A percentile compares a stretch with the other conserved stretches of the same genome.
Conservation (phyloP, 129 eudicot genomes). For the Helianthus annuus region DNA sequence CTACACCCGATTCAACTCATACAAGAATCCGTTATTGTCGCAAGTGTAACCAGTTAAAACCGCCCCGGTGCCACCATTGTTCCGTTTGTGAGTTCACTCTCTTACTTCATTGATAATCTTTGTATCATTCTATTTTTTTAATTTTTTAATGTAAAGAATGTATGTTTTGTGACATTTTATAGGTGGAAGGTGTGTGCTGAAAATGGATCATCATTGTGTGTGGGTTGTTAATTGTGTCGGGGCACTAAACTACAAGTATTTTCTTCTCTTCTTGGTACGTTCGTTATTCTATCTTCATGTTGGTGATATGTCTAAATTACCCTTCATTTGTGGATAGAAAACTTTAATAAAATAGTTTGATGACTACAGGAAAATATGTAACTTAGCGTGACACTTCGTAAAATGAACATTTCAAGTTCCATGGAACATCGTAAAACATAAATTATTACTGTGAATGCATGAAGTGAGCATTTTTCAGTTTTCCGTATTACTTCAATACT, state of each 20-base stretch:
- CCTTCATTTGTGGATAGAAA: slow-evolving; percentile 4
- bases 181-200: slow-evolving; percentile 99
- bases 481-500: too few species aligned
- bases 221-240: slow-evolving; percentile 99
- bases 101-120: background rate
- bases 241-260: slow-evolving; percentile 95
- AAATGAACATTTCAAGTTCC: slow-evolving; percentile 21
- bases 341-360: background rate
- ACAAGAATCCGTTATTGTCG: slow-evolving; percentile 71
- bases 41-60: slow-evolving; percentile 93
- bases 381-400: background rate
- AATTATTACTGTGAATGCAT: too few species aligned
- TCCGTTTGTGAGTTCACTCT: slow-evolving; percentile 73
- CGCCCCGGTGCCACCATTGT: slow-evolving; percentile 99
- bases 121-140: background rate
- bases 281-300: background rate
- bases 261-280: slow-evolving; percentile 94
- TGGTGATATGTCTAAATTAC: slow-evolving; percentile 16
- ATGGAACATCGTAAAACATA: slow-evolving; percentile 16
- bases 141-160: slow-evolving; percentile 6
- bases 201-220: slow-evolving; percentile 99
- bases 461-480: too few species aligned
- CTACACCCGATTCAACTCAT: slow-evolving; percentile 48
- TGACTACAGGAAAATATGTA: background rate
- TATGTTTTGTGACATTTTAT: slow-evolving; percentile 15